Evolutionary conservation across 1,139 yeast species (phyloP).

Genomic region (Candida albicans): DNA sequence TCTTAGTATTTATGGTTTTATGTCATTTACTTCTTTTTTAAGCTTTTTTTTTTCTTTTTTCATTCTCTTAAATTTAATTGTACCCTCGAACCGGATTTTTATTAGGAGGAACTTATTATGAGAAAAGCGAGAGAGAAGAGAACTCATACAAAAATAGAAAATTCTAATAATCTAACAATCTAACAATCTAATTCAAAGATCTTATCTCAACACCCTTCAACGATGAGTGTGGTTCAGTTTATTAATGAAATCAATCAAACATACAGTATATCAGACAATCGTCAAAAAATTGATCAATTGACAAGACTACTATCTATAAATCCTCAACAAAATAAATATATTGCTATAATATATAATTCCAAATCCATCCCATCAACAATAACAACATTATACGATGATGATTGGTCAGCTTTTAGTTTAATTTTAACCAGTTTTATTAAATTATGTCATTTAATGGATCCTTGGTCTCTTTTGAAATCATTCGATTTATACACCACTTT

Average conservation of each 20-base stretch:
- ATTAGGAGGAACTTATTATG: no score
- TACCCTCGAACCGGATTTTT: no score
- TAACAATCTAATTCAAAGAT: no score
- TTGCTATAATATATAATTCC: conserved; percentile 8
- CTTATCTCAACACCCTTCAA: no score
- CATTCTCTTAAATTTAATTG: no score
- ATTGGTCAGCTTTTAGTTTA: conserved; percentile 53
- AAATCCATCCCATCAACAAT: conserved; percentile 4
- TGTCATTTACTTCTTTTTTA: no score
- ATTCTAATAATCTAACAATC: no score
- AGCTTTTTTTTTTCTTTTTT: no score
- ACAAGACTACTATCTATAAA: conserved; percentile 12
- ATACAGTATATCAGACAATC: conserved; percentile 7
- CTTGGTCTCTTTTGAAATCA: conserved; percentile 55
- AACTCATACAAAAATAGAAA: no score
- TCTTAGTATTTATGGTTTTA: no score
- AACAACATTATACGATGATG: conserved; percentile 34
- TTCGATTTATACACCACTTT: conserved; percentile 59
- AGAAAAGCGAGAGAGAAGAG: no score
- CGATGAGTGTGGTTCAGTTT: conserved; percentile 21
- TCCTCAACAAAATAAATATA: conserved; percentile 12
- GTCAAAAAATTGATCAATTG: conserved; percentile 7
- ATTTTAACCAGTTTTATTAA: conserved; percentile 51
- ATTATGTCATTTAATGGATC: conserved; percentile 56
- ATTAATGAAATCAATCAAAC: conserved; percentile 11